Percentiles rank a stretch among this genome's conserved stretches.
Conservation (phyloP, 129 eudicot species). For the Arctium lappa region DNA sequence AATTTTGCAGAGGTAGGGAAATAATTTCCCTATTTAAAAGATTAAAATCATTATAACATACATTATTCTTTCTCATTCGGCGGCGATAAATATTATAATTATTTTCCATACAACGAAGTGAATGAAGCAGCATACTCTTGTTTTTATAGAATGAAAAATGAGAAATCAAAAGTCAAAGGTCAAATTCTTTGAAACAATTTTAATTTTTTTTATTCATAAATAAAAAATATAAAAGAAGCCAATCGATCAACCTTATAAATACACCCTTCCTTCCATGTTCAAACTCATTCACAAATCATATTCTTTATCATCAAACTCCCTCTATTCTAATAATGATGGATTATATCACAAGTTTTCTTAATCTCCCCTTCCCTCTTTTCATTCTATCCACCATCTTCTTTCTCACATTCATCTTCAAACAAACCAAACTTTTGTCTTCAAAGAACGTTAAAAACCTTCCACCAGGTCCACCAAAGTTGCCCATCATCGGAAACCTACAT, state of each 20-base stretch:
- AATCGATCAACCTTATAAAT: not conserved
- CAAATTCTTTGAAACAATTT: not conserved
- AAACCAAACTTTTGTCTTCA: not conserved
- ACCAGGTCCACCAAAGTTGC: conserved; percentile 23
- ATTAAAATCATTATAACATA: not conserved
- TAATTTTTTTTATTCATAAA: not conserved
- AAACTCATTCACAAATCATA: not conserved
- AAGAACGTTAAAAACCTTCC: not conserved
- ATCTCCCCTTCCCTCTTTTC: not conserved
- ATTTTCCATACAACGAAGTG: not conserved
- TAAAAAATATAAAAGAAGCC: not conserved
- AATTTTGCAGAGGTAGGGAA: no score
- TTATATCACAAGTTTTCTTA: not conserved
- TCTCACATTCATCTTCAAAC: not conserved
- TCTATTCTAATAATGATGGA: not conserved
- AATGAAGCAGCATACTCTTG: not conserved
- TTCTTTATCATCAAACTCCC: not conserved
- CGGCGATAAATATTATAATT: not conserved
- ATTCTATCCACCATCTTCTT: not conserved
- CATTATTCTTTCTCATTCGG: not conserved
- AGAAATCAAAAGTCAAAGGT: not conserved
- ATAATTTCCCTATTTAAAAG: no score
- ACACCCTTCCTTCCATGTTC: not conserved
- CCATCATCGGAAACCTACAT: conserved; percentile 22
- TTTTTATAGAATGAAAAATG: not conserved